Base-by-base conservation (phyloP, 1,284 basidiomycete species). In the Tetrapyrgos nigripes region DNA sequence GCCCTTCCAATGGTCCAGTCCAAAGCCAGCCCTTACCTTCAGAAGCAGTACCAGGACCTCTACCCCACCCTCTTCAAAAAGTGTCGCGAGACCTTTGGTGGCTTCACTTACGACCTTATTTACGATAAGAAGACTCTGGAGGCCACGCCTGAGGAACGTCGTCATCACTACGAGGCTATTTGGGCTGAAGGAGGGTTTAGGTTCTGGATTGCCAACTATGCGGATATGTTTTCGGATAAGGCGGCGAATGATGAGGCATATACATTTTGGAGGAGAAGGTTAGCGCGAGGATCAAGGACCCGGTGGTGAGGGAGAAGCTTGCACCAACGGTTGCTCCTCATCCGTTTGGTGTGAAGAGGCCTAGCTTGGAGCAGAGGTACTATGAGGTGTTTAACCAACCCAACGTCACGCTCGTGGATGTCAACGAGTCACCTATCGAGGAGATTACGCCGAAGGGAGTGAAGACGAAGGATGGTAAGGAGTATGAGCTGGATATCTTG, bases 331-430 rank as follows among this genome's bases (percentile, higher is more conserved):
- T 62, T 14, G 44, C 66, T n/a, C 64, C 64, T 3, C 66, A 70
- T 48, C 61, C 64, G 2, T 60, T 70, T 29, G 67, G 64, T 14
- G 55, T 57, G 9, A 68, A 68, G 49, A 61, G 66, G 11, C 60
- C 62, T 1, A 59, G 43, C 21, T 54, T 71, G 3, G 69, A 71
- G 54, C 60, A 64, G 44, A 26, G 51, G 3, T 70, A 67, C 48
- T 71, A 63, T 26, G 68, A 71, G 24, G 68, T 69, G 13, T 70
- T 57, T 52, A 68, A 70, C 47, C 68, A 65, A 45, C 55, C 62
- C 11, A 65, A 70, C 35, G 68, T 71, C 24, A 46, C 57, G 0
- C 68, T 71, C 31, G 52, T 69, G 13, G 67, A 68, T 50, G 28
- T 67, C 17, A 60, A 63, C 6, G 58, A 64, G 45, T 64, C 62